These are phyloP conservation scores for Porpolomopsis calyptriformis DNA, from an alignment of 768 basidiomycete species.

Conservation along the genomic window DNA sequence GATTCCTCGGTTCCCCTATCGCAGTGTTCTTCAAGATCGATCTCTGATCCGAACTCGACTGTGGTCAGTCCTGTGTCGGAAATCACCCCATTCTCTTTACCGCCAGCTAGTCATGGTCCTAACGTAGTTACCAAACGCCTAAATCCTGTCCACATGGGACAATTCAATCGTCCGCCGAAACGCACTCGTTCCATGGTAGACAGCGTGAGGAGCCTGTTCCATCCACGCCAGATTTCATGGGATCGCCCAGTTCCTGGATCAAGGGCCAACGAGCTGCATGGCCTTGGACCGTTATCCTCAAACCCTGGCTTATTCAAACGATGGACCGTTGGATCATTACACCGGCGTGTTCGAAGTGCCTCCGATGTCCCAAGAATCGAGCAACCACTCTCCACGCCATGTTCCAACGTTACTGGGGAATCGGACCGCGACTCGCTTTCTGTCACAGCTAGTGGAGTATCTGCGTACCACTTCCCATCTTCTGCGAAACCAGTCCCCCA, in stretches of 20 bases:
- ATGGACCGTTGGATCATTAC: slow-evolving; percentile 40
- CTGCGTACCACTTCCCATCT: not conserved
- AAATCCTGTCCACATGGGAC: not conserved
- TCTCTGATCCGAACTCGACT: slow-evolving; percentile 1
- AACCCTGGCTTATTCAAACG: slow-evolving; percentile 30
- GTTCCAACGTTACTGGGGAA: no score
- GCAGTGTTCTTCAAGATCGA: slow-evolving; percentile 27
- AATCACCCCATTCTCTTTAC: slow-evolving; percentile 10
- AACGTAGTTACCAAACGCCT: not conserved
- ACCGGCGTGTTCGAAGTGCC: slow-evolving; percentile 43
- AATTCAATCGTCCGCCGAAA: slow-evolving; percentile 2
- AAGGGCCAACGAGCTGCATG: slow-evolving; percentile 8
- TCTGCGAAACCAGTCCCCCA: not conserved
- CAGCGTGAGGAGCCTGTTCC: slow-evolving; percentile 52
- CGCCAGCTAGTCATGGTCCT: not conserved
- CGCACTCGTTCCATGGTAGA: slow-evolving; percentile 42
- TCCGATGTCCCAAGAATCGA: slow-evolving; percentile 26
- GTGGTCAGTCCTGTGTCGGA: not conserved
- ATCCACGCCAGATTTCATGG: slow-evolving; percentile 33
- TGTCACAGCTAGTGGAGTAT: no score
- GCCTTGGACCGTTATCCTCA: slow-evolving; percentile 9
- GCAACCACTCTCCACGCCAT: no score
- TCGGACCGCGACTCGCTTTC: no score
- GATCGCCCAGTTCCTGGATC: not conserved
- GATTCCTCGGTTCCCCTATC: slow-evolving; percentile 26